Conservation (phyloP, 169 alveolate species). For the Plasmodium inui region DNA sequence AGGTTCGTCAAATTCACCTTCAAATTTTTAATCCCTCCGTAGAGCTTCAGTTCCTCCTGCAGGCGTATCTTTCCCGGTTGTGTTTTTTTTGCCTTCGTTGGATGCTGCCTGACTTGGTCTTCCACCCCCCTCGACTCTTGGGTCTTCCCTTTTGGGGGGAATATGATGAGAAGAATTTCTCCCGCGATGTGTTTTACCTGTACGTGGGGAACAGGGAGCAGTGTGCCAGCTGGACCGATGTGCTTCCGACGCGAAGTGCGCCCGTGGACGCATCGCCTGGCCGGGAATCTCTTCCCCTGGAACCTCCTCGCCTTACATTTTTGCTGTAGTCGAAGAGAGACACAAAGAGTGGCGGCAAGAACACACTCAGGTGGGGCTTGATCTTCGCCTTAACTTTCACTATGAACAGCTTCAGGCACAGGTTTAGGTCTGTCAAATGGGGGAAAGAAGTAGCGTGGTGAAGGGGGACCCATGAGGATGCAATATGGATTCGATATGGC, state of each 20-base stretch:
- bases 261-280: too few species aligned
- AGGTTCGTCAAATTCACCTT: slow-evolving; percentile 30
- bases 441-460: neutral
- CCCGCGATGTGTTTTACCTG: slow-evolving; percentile 8
- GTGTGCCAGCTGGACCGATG: neutral
- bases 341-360: slow-evolving; percentile 47
- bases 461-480: too few species aligned
- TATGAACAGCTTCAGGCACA: slow-evolving; percentile 45
- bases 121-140: neutral
- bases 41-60: slow-evolving; percentile 9
- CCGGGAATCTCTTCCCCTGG: neutral
- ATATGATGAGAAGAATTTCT: neutral
- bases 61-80: slow-evolving; percentile 1
- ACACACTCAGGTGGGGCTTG: slow-evolving; percentile 31
- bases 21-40: slow-evolving; percentile 20
- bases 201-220: neutral
- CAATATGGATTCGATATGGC: too few species aligned
- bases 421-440: slow-evolving; percentile 13
- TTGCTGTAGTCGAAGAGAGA: slow-evolving; percentile 48
- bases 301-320: slow-evolving; percentile 14
- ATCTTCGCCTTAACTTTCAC: slow-evolving; percentile 41
- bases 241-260: neutral
- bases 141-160: neutral
- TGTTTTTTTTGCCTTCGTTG: slow-evolving; percentile 10
- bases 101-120: neutral